A percentile compares a stretch with the other conserved stretches of the same genome.
These are phyloP conservation scores for Peronospora tabacina DNA, from an alignment of 352 stramenopile species.

Conservation along the genomic window DNA sequence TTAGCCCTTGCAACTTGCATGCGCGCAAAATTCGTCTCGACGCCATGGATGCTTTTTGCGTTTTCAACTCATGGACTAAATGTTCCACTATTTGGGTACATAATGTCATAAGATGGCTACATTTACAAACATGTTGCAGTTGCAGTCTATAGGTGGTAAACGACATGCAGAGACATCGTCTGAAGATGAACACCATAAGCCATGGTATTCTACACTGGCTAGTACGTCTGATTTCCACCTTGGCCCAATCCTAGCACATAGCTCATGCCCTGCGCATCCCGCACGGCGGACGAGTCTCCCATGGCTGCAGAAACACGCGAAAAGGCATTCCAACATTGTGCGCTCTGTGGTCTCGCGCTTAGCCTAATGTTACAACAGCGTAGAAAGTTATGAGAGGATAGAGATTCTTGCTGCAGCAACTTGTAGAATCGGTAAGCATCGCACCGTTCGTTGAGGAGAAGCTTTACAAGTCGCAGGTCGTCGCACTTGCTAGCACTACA, in stretches of 20 bases:
- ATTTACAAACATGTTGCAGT: conserved; percentile 11
- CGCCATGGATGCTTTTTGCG: conserved; percentile 28
- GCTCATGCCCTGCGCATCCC: conserved; percentile 83
- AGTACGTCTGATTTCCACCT: conserved; percentile 70
- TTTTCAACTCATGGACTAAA: not conserved
- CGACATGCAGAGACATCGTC: not conserved
- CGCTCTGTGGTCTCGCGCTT: conserved; percentile 64
- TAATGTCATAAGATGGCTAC: conserved; percentile 9
- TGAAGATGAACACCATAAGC: conserved; percentile 5
- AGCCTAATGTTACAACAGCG: conserved; percentile 28
- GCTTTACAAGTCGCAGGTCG: conserved; percentile 58
- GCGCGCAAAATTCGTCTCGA: conserved; percentile 76
- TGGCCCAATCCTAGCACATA: conserved; percentile 80
- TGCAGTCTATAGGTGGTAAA: conserved; percentile 16
- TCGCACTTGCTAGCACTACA: conserved; percentile 59
- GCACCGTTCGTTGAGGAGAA: conserved; percentile 79
- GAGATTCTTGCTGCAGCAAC: not conserved
- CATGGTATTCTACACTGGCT: conserved; percentile 5
- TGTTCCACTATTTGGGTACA: conserved; percentile 16
- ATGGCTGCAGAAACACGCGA: conserved; percentile 61
- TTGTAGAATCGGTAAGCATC: not conserved
- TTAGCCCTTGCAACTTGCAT: conserved; percentile 80
- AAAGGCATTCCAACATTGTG: conserved; percentile 74
- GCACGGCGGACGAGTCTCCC: conserved; percentile 62
- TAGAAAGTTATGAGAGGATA: conserved; percentile 1